Conservation (phyloP, 2,329 filamentous ascomycete species). For the Sordariomycetes sp. region DNA sequence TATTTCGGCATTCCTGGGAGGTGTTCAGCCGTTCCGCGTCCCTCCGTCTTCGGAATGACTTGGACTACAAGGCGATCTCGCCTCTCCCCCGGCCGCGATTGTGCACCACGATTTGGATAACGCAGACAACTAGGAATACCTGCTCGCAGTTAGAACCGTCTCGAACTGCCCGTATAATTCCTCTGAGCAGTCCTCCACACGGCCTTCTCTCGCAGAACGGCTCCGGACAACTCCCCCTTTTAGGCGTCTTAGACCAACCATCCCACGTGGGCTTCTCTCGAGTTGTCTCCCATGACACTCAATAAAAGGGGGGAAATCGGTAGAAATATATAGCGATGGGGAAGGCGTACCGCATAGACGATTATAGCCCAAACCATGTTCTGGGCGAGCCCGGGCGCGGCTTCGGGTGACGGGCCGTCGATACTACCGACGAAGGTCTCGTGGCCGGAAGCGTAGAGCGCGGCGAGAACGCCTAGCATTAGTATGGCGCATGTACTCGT, state of each 20-base stretch:
- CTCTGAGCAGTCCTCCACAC: neutral
- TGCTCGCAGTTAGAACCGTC: slow-evolving; percentile 21
- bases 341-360: slow-evolving; percentile 66
- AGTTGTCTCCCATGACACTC: too few relatives aligned
- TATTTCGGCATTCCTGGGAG: too few relatives aligned
- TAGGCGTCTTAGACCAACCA: too few relatives aligned
- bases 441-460: slow-evolving; percentile 69
- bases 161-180: neutral
- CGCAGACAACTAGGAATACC: slow-evolving; percentile 88
- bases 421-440: slow-evolving; percentile 72
- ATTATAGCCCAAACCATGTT: slow-evolving; percentile 82
- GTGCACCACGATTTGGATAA: slow-evolving; percentile 77
- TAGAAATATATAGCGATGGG: too few relatives aligned
- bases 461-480: slow-evolving; percentile 52
- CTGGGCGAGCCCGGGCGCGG: slow-evolving; percentile 67
- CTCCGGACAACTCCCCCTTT: too few relatives aligned
- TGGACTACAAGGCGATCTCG: slow-evolving; percentile 59
- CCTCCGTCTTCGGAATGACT: neutral
- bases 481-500: slow-evolving; percentile 55
- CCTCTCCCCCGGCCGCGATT: slow-evolving; percentile 72
- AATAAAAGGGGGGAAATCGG: neutral
- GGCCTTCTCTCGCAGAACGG: too few relatives aligned
- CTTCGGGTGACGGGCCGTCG: slow-evolving; percentile 55
- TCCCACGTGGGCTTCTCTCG: too few relatives aligned
- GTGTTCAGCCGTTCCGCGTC: too few relatives aligned